These are phyloP conservation scores for Mycena polygramma DNA, from an alignment of 768 basidiomycete genomes.

Conservation along the genomic window DNA sequence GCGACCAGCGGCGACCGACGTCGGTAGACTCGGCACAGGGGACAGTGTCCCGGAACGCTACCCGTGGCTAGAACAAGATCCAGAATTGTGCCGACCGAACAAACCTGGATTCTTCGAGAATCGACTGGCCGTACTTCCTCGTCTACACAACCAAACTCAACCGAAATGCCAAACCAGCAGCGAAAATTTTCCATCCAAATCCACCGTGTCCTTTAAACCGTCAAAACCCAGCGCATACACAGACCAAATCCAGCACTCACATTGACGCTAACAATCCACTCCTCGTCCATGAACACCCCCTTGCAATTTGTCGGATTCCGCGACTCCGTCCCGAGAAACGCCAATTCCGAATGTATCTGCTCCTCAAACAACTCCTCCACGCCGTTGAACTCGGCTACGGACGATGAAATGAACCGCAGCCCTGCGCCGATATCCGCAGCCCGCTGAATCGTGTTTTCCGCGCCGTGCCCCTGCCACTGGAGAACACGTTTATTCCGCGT, in stretches of 20 bases:
- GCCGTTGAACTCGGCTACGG: background rate
- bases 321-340: slow-evolving; percentile 42
- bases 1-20: too few relatives aligned
- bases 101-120: too few relatives aligned
- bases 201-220: background rate
- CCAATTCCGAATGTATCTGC: slow-evolving; percentile 42
- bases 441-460: too few relatives aligned
- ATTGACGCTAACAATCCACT: slow-evolving; percentile 53
- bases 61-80: background rate
- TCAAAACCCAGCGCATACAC: background rate
- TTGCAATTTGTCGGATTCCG: slow-evolving; percentile 39
- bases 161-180: slow-evolving; percentile 16
- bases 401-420: background rate
- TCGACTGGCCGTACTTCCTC: too few relatives aligned
- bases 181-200: slow-evolving; percentile 7
- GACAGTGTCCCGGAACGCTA: too few relatives aligned
- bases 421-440: too few relatives aligned
- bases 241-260: slow-evolving; percentile 40
- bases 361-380: slow-evolving; percentile 42
- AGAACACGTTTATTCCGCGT: background rate
- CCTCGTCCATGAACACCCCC: slow-evolving; percentile 57
- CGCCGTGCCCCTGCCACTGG: background rate
- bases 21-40: too few relatives aligned
- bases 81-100: background rate
- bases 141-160: background rate